Base-by-base conservation (phyloP, 352 stramenopile genomes). In the Aphanomyces astaci region DNA sequence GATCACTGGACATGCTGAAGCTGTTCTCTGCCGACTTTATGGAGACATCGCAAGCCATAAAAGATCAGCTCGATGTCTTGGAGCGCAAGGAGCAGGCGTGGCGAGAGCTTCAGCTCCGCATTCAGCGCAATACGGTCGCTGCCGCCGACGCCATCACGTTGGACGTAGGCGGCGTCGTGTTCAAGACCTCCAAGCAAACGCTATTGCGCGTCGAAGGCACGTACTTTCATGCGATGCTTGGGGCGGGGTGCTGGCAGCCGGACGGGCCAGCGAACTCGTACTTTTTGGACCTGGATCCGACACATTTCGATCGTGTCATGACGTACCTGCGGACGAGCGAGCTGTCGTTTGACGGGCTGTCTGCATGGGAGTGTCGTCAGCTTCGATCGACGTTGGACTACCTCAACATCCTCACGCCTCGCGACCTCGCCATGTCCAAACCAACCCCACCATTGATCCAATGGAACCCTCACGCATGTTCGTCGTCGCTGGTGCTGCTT, bases 211-310 rank as follows among this genome's bases (percentile, higher is more conserved):
- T 71, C 11, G 64, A 71, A 31, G 64, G 64, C 39, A 71, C 52
- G 11, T 65, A 65, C 28, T 71, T 70, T 40, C 64, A 71, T 13
- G 64, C 64, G 0, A 71, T 71, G 64, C 46, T 71, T 39, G 46
- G 52, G 2, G 63, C 64, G n/a, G 49, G 55, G 7, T 32, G 28
- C 13, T 71, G 64, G 64, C 49, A 54, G 33, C 64, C 64, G 4
- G 32, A 64, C 30, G 36, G n/a, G 0, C 39, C 30, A 27, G 3
- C 10, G 4, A 59, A 59, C 56, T 32, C 4, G 22, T 71, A 71
- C 45, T 71, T 71, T 53, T 28, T 71, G 19, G 64, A 71, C 55
- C n/a, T 64, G 9, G 64, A 71, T n/a, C 64, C 64, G 17, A 63
- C 31, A 2, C 49, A 64, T 54, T 71, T 71, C 33, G 64, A 65